phyloP scores from a whole-genome alignment of 2,329 filamentous ascomycete genomes.

The Calonectria naviculata region DNA sequence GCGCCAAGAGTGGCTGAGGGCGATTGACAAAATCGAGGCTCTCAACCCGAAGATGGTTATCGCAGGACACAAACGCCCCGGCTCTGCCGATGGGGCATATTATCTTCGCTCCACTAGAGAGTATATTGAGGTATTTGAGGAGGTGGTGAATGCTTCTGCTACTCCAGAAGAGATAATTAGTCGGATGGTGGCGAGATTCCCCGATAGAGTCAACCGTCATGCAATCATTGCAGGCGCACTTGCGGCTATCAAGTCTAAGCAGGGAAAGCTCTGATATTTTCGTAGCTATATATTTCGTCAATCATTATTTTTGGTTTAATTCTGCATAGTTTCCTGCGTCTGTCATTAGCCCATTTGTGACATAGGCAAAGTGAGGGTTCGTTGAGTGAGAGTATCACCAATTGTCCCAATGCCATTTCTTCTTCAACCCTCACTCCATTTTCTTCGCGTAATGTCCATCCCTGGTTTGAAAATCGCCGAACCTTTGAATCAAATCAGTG shows the following conservation, averaged over 20 bases:
- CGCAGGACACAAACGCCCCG: slow-evolving; percentile 2
- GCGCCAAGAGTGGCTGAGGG: slow-evolving; percentile 10
- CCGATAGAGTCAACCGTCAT: not conserved
- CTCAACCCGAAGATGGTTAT: not conserved
- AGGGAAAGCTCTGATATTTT: not conserved
- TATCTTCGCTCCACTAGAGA: not conserved
- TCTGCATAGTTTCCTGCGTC: no score
- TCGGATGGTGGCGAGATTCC: not conserved
- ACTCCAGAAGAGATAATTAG: not conserved
- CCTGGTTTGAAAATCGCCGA: not conserved
- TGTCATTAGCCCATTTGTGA: no score
- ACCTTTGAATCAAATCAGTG: not conserved
- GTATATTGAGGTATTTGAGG: slow-evolving; percentile 4
- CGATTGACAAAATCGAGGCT: slow-evolving; percentile 11
- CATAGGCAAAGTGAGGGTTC: no score
- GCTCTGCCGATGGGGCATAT: slow-evolving; percentile 2
- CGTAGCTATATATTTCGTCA: not conserved
- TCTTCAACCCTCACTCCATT: not conserved
- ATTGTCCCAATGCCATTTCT: no score
- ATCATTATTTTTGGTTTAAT: no score
- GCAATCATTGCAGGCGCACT: not conserved
- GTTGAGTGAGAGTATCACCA: no score
- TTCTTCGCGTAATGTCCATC: not conserved
- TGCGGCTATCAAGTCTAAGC: not conserved
- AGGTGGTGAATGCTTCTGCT: not conserved